Evolutionary conservation across 2,329 filamentous ascomycete genomes (phyloP), one percentile per base, ranked within the genome.

Genomic region (Cytospora chrysosperma): DNA sequence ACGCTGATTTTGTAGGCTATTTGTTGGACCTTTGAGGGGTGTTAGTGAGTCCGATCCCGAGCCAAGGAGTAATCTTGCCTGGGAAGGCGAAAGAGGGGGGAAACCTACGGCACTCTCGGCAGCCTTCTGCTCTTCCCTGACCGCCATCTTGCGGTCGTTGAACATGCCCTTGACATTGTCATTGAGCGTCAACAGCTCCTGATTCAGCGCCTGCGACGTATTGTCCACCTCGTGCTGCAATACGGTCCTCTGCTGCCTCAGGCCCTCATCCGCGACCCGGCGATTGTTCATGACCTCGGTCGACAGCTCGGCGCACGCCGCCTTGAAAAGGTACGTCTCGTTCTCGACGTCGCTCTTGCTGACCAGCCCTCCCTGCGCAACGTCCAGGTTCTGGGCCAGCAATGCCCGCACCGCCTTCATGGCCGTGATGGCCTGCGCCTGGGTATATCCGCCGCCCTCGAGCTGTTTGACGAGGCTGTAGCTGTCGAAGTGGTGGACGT

Each of bases 211-310:
- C 78, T 98, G 95, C 61, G 86, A 88, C 61, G 97, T 75, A 21
- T 97, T 96, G 74, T 99, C 95, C n/a, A 93, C 88, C 75, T 98
- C 95, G 74, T 97, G 93, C 78, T 97, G 93, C 68, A 99, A 77
- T 56, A 93, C 87, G 4, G 90, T 92, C 49, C 95, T 84, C 73
- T 97, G 91, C 68, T 92, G 88, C 40, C 93, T 86, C 78, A 92
- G 89, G 65, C 88, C 85, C 75, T 97, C 93, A 67, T 93, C 88
- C 68, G 91, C 88, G 0, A 87, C 82, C 68, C 89, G 88, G 27
- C 92, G 83, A 61, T 88, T 88, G 67, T 93, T 92, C 68, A 86
- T 88, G 21, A 98, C 87, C 74, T 97, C 95, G 27, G 92, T 93
- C 70, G 88, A 87, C 37, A 99, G 84, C 77, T 99, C 95, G 3